Evolutionary conservation across 768 basidiomycete species (phyloP), one percentile per base, ranked within the genome.

Genomic region (Arthromyces matolae): DNA sequence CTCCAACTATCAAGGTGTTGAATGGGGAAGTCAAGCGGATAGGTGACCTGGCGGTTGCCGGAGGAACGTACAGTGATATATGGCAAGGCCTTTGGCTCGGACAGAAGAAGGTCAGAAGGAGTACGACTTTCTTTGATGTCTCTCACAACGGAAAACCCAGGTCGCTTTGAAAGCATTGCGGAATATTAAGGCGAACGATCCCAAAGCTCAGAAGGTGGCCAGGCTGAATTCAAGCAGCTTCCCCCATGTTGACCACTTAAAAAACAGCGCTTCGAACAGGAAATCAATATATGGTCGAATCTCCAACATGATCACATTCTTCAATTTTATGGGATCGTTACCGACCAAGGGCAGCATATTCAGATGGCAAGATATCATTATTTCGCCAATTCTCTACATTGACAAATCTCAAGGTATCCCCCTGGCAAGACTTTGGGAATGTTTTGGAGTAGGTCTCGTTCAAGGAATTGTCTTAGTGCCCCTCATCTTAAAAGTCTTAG

Each of bases 391-490:
- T n/a, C 4, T 19, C 22, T 42, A 31, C 49, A 23, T 38, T 29
- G 36, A 37, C 14, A 24, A n/a, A 32, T 42, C 28, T 28, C 9
- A 40, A 81, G 79, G 79, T 83, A 25, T 81, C 81, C 8, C 78
- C 80, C 5, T 83, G 81, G 81, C 79, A 81, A 64, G 68, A 71
- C 28, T 73, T 80, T 53, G 79, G 78, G 33, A 77, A 82, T 56
- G 73, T 80, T 16, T 65, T 76, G 1, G 72, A 75, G 81, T 79
- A 54, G 47, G 70, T 55, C 18, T 16, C 3, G 35, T 23, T 19
- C 22, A 32, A 14, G 8, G 12, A 24, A 25, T 13, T 41, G 18
- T 4, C 18, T 12, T 4, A 28, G 28, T 32, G 24, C 12, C 12
- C 24, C 18, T 32, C 24, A 18, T 27, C 27, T 3, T 19, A 45